These are phyloP conservation scores for Trametes sanguinea DNA, from an alignment of 768 basidiomycete genomes.

Conservation along the genomic window DNA sequence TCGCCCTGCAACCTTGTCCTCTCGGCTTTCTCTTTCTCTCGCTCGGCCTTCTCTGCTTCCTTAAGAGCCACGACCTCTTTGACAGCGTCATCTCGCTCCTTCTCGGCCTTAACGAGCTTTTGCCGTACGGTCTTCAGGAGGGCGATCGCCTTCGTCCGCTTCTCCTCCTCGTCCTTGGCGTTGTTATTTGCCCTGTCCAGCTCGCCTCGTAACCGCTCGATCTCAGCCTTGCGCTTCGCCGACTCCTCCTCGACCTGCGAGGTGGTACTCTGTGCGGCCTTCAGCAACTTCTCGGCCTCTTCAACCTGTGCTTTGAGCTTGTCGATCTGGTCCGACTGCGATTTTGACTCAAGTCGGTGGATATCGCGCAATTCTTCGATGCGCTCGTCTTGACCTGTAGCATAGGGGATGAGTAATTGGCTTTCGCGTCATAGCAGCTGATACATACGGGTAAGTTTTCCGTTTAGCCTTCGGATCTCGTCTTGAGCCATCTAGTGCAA, in stretches of 20 bases:
- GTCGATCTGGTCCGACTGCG: slow-evolving; percentile 74
- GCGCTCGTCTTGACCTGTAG: slow-evolving; percentile 77
- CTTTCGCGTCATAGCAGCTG: not conserved
- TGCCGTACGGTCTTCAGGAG: slow-evolving; percentile 93
- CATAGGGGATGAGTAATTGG: not conserved
- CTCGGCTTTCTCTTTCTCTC: slow-evolving; percentile 53
- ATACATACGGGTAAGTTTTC: slow-evolving; percentile 68
- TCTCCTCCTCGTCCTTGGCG: slow-evolving; percentile 96
- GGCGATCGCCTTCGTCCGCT: slow-evolving; percentile 90
- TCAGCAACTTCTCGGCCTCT: slow-evolving; percentile 70
- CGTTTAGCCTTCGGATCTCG: slow-evolving; percentile 77
- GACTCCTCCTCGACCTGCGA: slow-evolving; percentile 51
- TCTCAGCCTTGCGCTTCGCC: slow-evolving; percentile 53
- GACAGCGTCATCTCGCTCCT: slow-evolving; percentile 80
- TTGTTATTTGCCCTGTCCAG: slow-evolving; percentile 56
- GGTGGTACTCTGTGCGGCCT: slow-evolving; percentile 53
- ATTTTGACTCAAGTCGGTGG: slow-evolving; percentile 77
- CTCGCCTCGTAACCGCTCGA: slow-evolving; percentile 63
- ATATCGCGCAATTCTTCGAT: slow-evolving; percentile 84
- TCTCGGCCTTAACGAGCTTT: slow-evolving; percentile 96
- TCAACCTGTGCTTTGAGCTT: slow-evolving; percentile 65
- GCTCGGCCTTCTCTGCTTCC: slow-evolving; percentile 56
- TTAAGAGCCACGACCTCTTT: slow-evolving; percentile 55
- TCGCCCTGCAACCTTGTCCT: slow-evolving; percentile 59
- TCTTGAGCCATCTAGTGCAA: slow-evolving; percentile 59